Conservation (phyloP, 164 flowering plant species). For the Umbellularia californica region DNA sequence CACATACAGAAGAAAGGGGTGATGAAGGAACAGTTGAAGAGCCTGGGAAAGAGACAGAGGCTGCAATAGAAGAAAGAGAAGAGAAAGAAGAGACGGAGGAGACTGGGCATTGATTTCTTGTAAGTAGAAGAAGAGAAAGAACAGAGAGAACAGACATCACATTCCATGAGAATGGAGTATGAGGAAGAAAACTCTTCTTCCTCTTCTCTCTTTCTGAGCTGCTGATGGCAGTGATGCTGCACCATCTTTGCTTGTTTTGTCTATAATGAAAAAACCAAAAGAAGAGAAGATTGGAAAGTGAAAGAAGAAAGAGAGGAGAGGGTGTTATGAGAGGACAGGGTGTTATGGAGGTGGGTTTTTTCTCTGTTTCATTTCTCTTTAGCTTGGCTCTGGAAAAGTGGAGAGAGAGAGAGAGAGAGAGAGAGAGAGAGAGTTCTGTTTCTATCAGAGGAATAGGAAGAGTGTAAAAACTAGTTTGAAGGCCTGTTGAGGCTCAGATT, state of each 20-base stretch:
- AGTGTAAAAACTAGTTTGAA: not conserved
- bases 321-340: not conserved
- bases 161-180: slow-evolving; percentile 23
- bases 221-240: slow-evolving; percentile 43
- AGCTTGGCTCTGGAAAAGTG: not conserved
- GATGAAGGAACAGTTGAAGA: slow-evolving; percentile 27
- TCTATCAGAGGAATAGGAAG: not conserved
- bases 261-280: not conserved
- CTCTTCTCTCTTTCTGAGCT: slow-evolving; percentile 22
- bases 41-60: slow-evolving; percentile 40
- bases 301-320: not conserved
- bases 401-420: not conserved
- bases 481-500: not conserved
- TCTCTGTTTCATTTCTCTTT: not conserved
- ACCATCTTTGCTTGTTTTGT: slow-evolving; percentile 29
- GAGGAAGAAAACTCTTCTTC: not conserved
- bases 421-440: not conserved
- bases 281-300: not conserved
- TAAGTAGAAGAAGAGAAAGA: slow-evolving; percentile 40
- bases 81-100: slow-evolving; percentile 46
- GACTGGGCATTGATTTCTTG: slow-evolving; percentile 50
- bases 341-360: not conserved
- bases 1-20: slow-evolving; percentile 42
- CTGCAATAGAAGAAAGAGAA: slow-evolving; percentile 50
- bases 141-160: slow-evolving; percentile 36